Base-by-base conservation (phyloP, 2,329 filamentous ascomycete genomes). In the Lachnum nothofagi region DNA sequence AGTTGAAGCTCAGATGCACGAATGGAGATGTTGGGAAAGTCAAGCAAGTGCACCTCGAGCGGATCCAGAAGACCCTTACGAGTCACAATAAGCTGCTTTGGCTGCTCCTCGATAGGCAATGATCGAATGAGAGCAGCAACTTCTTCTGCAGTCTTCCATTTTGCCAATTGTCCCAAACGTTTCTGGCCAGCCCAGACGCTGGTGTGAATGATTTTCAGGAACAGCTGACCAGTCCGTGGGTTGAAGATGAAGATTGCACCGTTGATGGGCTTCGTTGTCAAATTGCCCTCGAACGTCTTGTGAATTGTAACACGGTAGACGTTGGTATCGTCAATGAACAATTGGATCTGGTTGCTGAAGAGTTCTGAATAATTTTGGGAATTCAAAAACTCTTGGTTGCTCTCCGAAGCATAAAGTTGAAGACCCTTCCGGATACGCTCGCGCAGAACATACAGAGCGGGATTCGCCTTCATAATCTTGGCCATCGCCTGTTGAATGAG, bases 181-280 rank as follows among this genome's bases (percentile, higher is more conserved):
- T 98, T 98, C 72, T 98, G 93, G 46, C 93, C 93, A 44, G 93
- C 93, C 93, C 93, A 98, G 23, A 98, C 94, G 65, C 91, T 96
- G 1, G 93, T 98, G 71, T 98, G 94, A 59, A 98, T 98, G 61
- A 98, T 97, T 78, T 98, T 98, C 65, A 98, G 72, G 82, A 98
- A 98, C 33, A 98, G 72, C 65, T 98, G 93, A 43, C 93, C 93
- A 44, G 93, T 98, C 50, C 91, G 83, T n/a, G 94, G 93, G 67
- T 98, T 98, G 80, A 98, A 97, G 66, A 98, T 98, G 76, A 98
- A 98, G 67, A 98, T 97, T 39, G 94, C 93, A 66, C 93, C 93
- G 68, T 98, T 98, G 77, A 98, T 98, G 3, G 93, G 93, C 71
- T 98, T 98, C 1, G 93, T 98, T 0, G 93, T 98, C 80, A 98